phyloP scores from a whole-genome alignment of 106 monocot species.

The Phalaenopsis equestris region DNA sequence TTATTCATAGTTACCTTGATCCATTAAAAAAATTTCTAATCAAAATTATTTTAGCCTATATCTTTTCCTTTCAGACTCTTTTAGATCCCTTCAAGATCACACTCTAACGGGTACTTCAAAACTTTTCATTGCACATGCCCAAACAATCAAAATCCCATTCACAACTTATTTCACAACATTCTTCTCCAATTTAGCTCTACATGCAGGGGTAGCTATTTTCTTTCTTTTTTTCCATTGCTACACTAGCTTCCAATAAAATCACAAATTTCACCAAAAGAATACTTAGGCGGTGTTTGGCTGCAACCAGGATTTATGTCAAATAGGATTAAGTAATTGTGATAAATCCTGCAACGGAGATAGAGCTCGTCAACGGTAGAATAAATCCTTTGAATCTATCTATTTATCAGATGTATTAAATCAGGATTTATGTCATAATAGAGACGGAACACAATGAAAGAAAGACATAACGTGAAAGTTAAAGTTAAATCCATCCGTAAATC shows the following conservation, averaged over 20 bases:
- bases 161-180: neutral
- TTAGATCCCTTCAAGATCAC: neutral
- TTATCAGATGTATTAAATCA: no score
- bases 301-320: no score
- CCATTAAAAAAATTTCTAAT: neutral
- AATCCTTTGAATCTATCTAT: no score
- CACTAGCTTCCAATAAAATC: neutral
- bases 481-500: neutral
- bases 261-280: neutral
- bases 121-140: neutral
- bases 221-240: neutral
- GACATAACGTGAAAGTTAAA: neutral
- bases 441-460: no score
- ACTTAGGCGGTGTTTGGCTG: neutral
- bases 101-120: neutral
- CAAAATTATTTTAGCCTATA: neutral
- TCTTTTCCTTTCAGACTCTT: neutral
- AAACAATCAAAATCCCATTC: neutral
- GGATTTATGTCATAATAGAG: no score
- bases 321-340: no score
- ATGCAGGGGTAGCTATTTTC: neutral
- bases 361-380: no score
- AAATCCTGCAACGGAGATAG: no score
- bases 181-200: no score
- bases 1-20: neutral